Evolutionary conservation across 2,329 filamentous ascomycete species (phyloP), one percentile per base, ranked within the genome.

Genomic region (Penicillium psychrosexuale): DNA sequence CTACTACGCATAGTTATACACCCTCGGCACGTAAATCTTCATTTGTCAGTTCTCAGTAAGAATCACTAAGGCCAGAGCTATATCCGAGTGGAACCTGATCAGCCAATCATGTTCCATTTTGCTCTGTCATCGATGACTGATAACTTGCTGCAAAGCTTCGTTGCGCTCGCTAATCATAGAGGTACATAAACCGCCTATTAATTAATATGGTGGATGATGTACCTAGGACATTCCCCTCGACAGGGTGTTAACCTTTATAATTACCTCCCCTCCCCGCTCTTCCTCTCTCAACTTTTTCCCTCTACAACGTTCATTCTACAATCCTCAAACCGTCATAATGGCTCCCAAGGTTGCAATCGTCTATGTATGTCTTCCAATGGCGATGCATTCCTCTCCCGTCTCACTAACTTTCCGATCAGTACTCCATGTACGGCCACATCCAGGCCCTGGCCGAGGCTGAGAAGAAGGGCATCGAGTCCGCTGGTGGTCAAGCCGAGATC

Each of bases 401-500:
- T 30, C 31, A 30, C 49, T 52, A 52, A 56, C 22, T n/a, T 5
- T 8, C 8, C 13, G 12, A 34, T 15, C 33, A 94, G 90, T 96
- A 96, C 80, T 95, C 91, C 64, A 89, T 91, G 84, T 96, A 94
- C 78, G 93, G 94, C 77, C 92, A 97, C 79, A 88, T 97, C 77
- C 79, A 82, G 77, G 78, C 86, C 72, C 76, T 97, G 67, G 94
- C 93, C 69, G 86, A 94, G 75, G 91, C 91, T 61, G 92, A 97
- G 81, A 89, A 92, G 82, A 85, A 83, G 70, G 94, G 94, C 72
- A 90, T 97, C 70, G 87, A 92, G 78, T 85, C 87, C 70, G 91
- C 91, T 61, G 94, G 94, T 62, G 92, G 92, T 62, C 78, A 80
- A 42, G 91, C 80, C 76, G 89, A 93, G 69, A 72, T 97, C 71